Base-by-base conservation (phyloP, 1,139 yeast genomes). In the Sugiyamaella castrensis region DNA sequence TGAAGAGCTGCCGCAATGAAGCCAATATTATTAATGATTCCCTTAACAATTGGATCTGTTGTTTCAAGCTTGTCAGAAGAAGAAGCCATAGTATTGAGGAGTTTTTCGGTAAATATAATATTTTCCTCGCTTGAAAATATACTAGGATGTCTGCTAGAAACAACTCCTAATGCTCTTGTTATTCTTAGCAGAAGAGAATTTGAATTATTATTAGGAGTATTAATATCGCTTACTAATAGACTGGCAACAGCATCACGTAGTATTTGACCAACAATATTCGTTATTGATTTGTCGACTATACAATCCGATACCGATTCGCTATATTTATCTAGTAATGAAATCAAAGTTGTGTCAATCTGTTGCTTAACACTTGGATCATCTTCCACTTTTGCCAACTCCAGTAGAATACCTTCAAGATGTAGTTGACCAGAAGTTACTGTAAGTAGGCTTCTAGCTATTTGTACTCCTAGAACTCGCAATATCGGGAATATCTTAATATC, bases 131-230 rank as follows among this genome's bases (percentile, higher is more conserved):
- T 19, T 8, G 37, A 34, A 9, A 40, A 28, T n/a, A 32, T 27
- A 24, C 16, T 39, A 24, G 26, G 39, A 2, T 31, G 33, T n/a
- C 13, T 30, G 4, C 36, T 11, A 2, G 61, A 51, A 11, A 56
- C 40, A 6, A 58, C 40, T 2, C 62, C 62, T 26, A 59, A 41
- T 4, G 53, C 47, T 29, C 56, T 56, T 26, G 58, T 51, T 5
- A 51, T 47, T 28, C 53, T 53, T 24, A 59, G 40, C 15, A 42
- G 13, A 13, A 24, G 30, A 29, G 46, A 31, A 30, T 28, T 42
- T 7, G 36, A 8, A 33, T 38, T 19, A 19, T 19, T 5, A 19
- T 19, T 19, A 19, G 24, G 24, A 19, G 24, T 19, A 4, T 19
- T 5, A 19, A 19, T 19, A 19, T 3, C 5, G 5, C 24, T 5